A percentile compares a stretch with the other conserved stretches of the same genome.
phyloP scores from a whole-genome alignment of 208 protist genomes.

The Trichomonas tenax region DNA sequence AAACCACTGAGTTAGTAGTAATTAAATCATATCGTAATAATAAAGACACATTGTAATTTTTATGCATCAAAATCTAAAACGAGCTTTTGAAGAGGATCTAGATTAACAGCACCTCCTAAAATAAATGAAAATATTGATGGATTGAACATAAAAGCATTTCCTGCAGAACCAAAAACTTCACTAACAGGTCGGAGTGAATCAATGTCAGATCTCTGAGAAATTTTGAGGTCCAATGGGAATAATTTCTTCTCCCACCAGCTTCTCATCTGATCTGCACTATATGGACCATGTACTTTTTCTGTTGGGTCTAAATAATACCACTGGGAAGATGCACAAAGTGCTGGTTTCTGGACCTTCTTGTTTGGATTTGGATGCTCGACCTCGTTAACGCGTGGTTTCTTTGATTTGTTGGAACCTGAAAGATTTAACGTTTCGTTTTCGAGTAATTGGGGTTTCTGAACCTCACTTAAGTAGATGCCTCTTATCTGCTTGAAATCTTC shows the following conservation, averaged over 20 bases:
- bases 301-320: background rate
- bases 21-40: background rate
- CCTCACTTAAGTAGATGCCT: background rate
- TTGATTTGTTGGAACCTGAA: background rate
- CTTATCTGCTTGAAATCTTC: background rate
- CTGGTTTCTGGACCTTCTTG: background rate
- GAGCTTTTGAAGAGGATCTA: background rate
- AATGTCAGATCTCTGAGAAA: background rate
- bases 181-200: background rate
- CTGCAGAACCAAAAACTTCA: background rate
- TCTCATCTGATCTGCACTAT: background rate
- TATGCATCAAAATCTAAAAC: background rate
- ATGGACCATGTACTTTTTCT: background rate
- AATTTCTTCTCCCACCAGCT: background rate
- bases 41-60: background rate
- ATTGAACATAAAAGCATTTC: background rate
- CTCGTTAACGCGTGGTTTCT: background rate
- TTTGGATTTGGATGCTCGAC: background rate
- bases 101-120: background rate
- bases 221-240: background rate
- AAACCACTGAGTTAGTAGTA: background rate
- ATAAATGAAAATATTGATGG: background rate
- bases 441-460: background rate
- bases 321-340: background rate
- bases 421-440: background rate